Base-by-base conservation (phyloP, 176 grass and related monocot genomes). In the Bromus sterilis region DNA sequence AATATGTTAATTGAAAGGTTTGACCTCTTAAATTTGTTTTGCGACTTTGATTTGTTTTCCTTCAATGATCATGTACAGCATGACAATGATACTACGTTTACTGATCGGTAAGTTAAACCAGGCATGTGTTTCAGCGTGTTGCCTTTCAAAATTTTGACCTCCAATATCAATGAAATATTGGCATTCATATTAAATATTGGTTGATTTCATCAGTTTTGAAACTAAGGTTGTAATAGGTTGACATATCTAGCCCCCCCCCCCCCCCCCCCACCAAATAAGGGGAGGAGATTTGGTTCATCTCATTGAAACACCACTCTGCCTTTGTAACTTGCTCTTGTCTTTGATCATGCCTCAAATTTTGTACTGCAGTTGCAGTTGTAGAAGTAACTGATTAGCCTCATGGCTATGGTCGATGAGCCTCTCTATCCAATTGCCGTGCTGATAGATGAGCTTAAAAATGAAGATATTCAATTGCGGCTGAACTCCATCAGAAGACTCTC, bases 381-480 rank as follows among this genome's bases (percentile, higher is more conserved):
- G 75, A 75, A 57, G 56, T 48, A 24, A 36, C 80, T 3, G 48
- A 66, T 74, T 82, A 77, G 68, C 24, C 55, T 20, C 16, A 98
- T 98, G 96, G 96, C 96, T 66, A 87, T 85, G 82, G 80, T 86
- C 14, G 93, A 98, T 53, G 96, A 95, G 48, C 93, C 96, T 39
- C 73, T 98, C 46, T 98, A 98, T 56, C 96, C 96, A 57, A 95
- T 95, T 24, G 96, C 93, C 26, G 80, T 98, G 33, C 85, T 95
- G 77, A 98, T 98, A 43, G 96, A 98, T 56, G 96, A 98, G 58
- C 71, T 98, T 34, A 98, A 98, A 76, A 98, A 98, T 82, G 96
- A 98, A 84, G 96, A 98, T 26, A 93, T 98, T 81, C 93, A 98
- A 12, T 77, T 95, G 69, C 96, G 92, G 9, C 89, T 98, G 14